Evolutionary conservation across 1,139 yeast genomes (phyloP).

Genomic region (Yamadazyma diospyri): DNA sequence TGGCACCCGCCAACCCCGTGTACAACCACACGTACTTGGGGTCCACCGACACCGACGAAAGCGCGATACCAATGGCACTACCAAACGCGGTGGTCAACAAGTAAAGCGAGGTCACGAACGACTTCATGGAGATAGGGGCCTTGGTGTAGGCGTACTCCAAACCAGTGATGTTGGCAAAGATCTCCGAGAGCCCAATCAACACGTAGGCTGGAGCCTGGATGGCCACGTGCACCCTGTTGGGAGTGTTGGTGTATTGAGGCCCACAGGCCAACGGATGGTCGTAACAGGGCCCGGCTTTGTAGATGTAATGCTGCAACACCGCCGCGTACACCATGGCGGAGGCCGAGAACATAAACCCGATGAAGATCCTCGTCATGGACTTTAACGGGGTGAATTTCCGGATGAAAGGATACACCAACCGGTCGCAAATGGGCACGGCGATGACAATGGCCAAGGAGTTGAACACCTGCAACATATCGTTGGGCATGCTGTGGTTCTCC

Average conservation of each 20-base stretch:
- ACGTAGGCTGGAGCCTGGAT: slow-evolving; percentile 63
- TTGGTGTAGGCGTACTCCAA: slow-evolving; percentile 68
- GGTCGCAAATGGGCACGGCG: slow-evolving; percentile 59
- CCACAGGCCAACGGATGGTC: slow-evolving; percentile 46
- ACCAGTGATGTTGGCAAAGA: slow-evolving; percentile 64
- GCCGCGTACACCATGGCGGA: slow-evolving; percentile 78
- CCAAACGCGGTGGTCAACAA: slow-evolving; percentile 64
- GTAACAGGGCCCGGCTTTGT: slow-evolving; percentile 75
- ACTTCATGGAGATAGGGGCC: slow-evolving; percentile 64
- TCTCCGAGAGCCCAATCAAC: slow-evolving; percentile 60
- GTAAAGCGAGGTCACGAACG: slow-evolving; percentile 62
- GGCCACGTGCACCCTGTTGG: slow-evolving; percentile 58
- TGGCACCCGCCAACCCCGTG: slow-evolving; percentile 57
- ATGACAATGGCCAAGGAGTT: slow-evolving; percentile 60
- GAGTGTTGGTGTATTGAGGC: slow-evolving; percentile 27
- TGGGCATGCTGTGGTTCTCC: slow-evolving; percentile 63
- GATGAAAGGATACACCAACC: slow-evolving; percentile 51
- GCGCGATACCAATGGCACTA: slow-evolving; percentile 69
- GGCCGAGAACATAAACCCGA: slow-evolving; percentile 73
- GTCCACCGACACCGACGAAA: slow-evolving; percentile 60
- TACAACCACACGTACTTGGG: slow-evolving; percentile 71
- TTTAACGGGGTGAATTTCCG: slow-evolving; percentile 56
- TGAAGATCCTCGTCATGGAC: slow-evolving; percentile 69
- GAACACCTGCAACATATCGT: slow-evolving; percentile 61
- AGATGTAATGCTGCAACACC: slow-evolving; percentile 71